Conservation (phyloP, 306 rosid species). For the Ochetophila trinervis region DNA sequence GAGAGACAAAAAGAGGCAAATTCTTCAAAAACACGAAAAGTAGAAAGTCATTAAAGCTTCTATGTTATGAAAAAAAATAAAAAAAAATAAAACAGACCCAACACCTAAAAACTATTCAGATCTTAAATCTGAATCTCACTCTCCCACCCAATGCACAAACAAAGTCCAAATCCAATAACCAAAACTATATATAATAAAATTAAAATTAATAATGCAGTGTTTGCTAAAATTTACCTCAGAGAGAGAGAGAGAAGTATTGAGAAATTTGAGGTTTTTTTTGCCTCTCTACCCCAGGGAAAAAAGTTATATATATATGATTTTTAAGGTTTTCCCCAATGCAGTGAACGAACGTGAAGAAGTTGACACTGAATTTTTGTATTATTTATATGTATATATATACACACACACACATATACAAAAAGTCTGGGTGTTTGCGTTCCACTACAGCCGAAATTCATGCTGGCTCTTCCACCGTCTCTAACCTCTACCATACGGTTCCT, state of each 20-base stretch:
- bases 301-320: background rate
- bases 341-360: too few relatives aligned
- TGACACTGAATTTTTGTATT: too few relatives aligned
- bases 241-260: background rate
- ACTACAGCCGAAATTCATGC: too few relatives aligned
- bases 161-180: background rate
- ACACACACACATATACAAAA: too few relatives aligned
- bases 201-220: too few relatives aligned
- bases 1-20: background rate
- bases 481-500: too few relatives aligned
- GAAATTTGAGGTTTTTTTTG: background rate
- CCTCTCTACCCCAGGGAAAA: background rate
- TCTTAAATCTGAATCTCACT: conserved; percentile 37
- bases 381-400: too few relatives aligned
- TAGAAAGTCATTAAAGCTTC: conserved; percentile 29
- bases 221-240: conserved; percentile 10
- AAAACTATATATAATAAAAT: background rate
- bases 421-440: too few relatives aligned
- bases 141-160: conserved; percentile 6
- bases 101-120: conserved; percentile 18
- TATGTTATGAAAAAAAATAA: conserved; percentile 6
- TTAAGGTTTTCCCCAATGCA: background rate
- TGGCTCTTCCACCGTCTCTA: too few relatives aligned
- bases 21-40: conserved; percentile 33
- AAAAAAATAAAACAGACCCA: conserved; percentile 16